Evolutionary conservation across 192 early-diverging fungal species (phyloP), one percentile per base, ranked within the genome.

Genomic region (Rhizophagus sp.): DNA sequence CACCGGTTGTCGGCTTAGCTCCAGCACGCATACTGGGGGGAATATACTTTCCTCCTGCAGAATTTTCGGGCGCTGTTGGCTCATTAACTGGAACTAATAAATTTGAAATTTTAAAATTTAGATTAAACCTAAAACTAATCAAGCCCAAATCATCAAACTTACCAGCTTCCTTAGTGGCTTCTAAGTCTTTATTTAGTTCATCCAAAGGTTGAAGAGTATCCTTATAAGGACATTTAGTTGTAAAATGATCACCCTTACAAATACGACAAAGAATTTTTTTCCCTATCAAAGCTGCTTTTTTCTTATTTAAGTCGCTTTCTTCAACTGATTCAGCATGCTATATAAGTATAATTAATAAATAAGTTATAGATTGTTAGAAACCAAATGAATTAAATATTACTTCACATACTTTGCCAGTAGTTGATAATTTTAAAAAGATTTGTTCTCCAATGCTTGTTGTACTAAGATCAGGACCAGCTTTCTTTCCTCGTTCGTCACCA

Each of bases 221-320:
- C 90, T 98, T 99, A 93, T 95, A 98, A 69, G 98, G 98, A 91
- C 98, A 99, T 85, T 96, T 96, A 79, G 90, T 89, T 30, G 98
- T 98, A 84, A 94, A 98, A 89, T 99, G 98, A 72, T 95, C 94
- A 80, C 96, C 95, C 80, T 96, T 96, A 88, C 98, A 99, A 79
- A 93, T 93, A 88, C 98, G 95, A 91, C 98, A 99, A 49, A 90
- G 82, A 81, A 93, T 95, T 85, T 95, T 95, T 84, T 95, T 95
- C 83, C 89, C 86, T 83, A 94, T 92, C 25, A 90, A 85, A 11
- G 88, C 75, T 62, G 81, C 81, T 17, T 86, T 75, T 79, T 90
- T 86, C 82, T 91, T 91, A 57, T 83, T 82, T 82, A 85, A 82
- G 71, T 90, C 89, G 67, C 77, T 84, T 75, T 96, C 93, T 78